Base-by-base conservation (phyloP, 208 protist genomes). In the Balamuthia mandrillaris region DNA sequence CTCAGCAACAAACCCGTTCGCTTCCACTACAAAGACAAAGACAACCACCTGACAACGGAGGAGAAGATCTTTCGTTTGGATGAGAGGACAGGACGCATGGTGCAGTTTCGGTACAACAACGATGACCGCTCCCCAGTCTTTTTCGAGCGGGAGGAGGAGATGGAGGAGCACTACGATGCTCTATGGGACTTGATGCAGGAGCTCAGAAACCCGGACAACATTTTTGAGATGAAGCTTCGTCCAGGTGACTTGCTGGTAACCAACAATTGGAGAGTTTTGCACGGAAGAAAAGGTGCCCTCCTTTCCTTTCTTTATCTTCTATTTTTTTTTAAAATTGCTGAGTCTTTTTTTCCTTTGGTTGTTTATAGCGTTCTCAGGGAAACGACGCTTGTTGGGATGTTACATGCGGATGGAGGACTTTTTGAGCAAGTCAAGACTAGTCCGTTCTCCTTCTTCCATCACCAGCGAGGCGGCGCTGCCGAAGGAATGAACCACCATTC, bases 201-300 rank as follows among this genome's bases (percentile, higher is more conserved):
- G 35, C 16, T 82, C 2, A 21, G 51, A 9, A 44, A n/a, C 2
- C 74, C 74, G 6, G 52, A 6, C 31, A 82, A 82, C 31, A 31
- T 52, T 10, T 52, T 65, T 52, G 31, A 21, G 3, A 42, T 82
- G 39, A 65, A 14, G 6, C 74, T 65, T 9, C 31, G 33, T 1
- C 74, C 74, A 0, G 74, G 74, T 65, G 45, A 27, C n/a, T 60
- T 82, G 74, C 12, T 82, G 74, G 74, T 82, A 33, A 82, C 74
- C 3, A 82, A 82, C 74, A 82, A 82, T 29, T 82, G 74, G 74
- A 45, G 74, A 16, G 74, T 82, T 0, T 45, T 82, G 74, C 74
- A 82, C n/a, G 74, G 74, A n/a, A n/a, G n/a, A n/a, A n/a, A n/a
- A n/a, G n/a, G n/a, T n/a, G n/a, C n/a, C n/a, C n/a, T n/a, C n/a